Evolutionary conservation across 2,329 filamentous ascomycete genomes (phyloP), one percentile per base, ranked within the genome.

Genomic region (Epichloe sp.): DNA sequence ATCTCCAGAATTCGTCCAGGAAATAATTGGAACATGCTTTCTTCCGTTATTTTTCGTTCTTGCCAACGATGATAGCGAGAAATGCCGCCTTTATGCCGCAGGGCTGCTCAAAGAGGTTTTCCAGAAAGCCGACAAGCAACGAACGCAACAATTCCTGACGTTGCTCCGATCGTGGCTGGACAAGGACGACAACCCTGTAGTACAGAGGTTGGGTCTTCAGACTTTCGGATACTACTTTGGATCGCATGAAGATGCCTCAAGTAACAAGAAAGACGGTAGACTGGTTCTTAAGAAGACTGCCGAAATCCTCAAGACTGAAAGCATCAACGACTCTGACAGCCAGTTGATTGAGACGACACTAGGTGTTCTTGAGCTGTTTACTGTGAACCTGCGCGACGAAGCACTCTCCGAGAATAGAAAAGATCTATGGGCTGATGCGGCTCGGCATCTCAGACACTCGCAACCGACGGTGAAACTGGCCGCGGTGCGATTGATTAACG

Each of bases 171-270:
- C 78, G 2, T 96, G 90, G 88, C 64, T 93, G 17, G 80, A 80
- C 51, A 83, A 90, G 59, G 79, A 82, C 7, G 82, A 85, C 10
- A 90, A 94, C 56, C 62, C 77, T 15, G 74, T 83, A 0, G 78
- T 95, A 26, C 74, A 83, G 47, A 80, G 82, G 53, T 78, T 91
- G 21, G 86, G 85, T 1, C 73, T 96, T 49, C 86, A 93, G 63
- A 80, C 85, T 34, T 95, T 90, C 70, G 78, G 82, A 1, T 80
- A 93, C 48, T 95, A 91, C 65, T 86, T 95, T 52, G 86, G 93
- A 53, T 78, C 78, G 0, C 76, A 77, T 36, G 79, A 80, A 38
- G 71, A 77, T 3, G 72, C 71, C 2, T 63, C 73, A 8, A 80
- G 79, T 53, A 82, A 82, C 53, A 75, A 78, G 53, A 85, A 84